phyloP scores from a whole-genome alignment of 176 grass and related monocot species.

The Aechmea fasciata region DNA sequence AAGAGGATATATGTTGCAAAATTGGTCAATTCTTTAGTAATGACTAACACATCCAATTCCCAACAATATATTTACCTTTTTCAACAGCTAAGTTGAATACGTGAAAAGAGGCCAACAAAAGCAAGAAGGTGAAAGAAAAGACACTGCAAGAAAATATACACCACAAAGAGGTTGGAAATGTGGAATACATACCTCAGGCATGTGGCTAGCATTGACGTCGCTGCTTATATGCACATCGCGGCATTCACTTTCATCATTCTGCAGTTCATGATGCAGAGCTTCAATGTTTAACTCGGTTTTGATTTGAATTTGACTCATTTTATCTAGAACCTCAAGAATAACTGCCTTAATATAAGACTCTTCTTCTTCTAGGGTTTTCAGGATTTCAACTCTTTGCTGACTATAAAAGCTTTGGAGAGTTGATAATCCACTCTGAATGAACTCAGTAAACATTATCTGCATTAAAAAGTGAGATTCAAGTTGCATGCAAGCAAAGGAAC shows the following conservation, averaged over 20 bases:
- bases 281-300: slow-evolving; percentile 22
- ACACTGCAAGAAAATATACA: background rate
- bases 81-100: background rate
- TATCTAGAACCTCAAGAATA: slow-evolving; percentile 50
- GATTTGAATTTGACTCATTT: slow-evolving; percentile 35
- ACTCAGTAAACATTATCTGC: slow-evolving; percentile 53
- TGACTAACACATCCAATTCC: background rate
- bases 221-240: slow-evolving; percentile 75
- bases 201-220: slow-evolving; percentile 26
- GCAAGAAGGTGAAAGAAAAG: background rate
- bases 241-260: slow-evolving; percentile 48
- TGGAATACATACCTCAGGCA: slow-evolving; percentile 36
- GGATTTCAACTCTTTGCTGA: slow-evolving; percentile 52
- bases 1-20: no score
- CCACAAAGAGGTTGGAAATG: background rate
- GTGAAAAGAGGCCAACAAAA: background rate
- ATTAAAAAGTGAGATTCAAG: slow-evolving; percentile 12
- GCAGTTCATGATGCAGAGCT: slow-evolving; percentile 21
- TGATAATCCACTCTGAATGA: slow-evolving; percentile 46
- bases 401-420: slow-evolving; percentile 30
- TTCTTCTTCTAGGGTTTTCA: slow-evolving; percentile 70
- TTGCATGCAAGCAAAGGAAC: slow-evolving; percentile 9
- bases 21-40: background rate
- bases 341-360: slow-evolving; percentile 36
- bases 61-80: background rate